Evolutionary conservation across 2,329 filamentous ascomycete genomes (phyloP), one percentile per base, ranked within the genome.

Genomic region (Fusarium transvaalense): DNA sequence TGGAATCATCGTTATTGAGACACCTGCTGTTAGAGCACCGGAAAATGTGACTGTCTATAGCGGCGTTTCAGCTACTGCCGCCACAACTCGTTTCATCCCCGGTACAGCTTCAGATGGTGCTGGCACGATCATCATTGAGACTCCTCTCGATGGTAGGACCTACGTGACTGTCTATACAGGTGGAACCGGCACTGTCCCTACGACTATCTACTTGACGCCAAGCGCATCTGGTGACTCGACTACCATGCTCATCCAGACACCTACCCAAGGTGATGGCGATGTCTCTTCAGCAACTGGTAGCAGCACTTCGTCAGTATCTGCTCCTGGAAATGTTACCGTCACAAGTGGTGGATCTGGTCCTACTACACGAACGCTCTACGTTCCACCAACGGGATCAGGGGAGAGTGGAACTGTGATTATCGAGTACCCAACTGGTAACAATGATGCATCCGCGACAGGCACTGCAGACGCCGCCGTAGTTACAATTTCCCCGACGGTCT

Each of bases 241-340:
- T 5, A 67, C 52, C 2, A 39, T 67, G 25, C 17, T 59, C 10
- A 65, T 68, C 3, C 45, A 68, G 7, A 68, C 66, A 3, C 66
- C 66, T 2, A 66, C 64, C 1, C 38, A 39, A 14, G 23, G 29
- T 1, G 23, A 32, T 7, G 19, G 21, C 2, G 38, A 6, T 23
- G 1, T 12, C 2, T 21, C 23, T n/a, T n/a, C 45, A 3, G 19
- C 8, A 35, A 48, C 32, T 12, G 45, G 32, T 4, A 62, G 43
- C 10, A 8, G 50, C 3, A 50, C 46, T 4, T 32, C n/a, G 21
- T 13, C 51, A 2, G 21, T 31, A 1, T 12, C 32, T 4, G 5
- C 35, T 17, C 27, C 46, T 2, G 55, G 39, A 3, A 65, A 59
- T 13, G 54, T 53, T n/a, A 64, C 58, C 2, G 29, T 64, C 14